Base-by-base conservation (phyloP, 345 rosid genomes). In the Gossypium sturtianum region DNA sequence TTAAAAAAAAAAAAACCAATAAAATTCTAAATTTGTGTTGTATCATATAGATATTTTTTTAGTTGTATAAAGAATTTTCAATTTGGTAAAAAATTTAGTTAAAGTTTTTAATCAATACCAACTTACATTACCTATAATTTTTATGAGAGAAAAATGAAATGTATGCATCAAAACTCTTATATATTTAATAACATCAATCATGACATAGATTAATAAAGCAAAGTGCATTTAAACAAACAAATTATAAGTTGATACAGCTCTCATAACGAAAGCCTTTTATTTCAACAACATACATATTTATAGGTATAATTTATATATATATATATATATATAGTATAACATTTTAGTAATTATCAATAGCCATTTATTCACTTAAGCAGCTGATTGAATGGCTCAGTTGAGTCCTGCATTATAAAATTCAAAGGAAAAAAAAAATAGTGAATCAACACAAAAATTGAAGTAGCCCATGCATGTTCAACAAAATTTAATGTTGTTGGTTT, bases 321-420 rank as follows among this genome's bases (percentile, higher is more conserved):
- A 25, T 25, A 25, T 27, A 27, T 27, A 27, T 27, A 27, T 27
- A n/a, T n/a, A n/a, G n/a, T 27, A 27, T 27, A 27, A 27, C 13
- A 27, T 68, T 23, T 49, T 25, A 19, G 8, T 17, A 27, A 4
- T 5, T 34, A 25, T 51, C 59, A 16, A 22, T 45, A 27, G 23
- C 47, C 60, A 51, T 17, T 68, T 27, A 2, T 51, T 69, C 19
- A 69, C 73, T 69, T 69, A 4, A 69, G 73, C 60, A 69, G 73
- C 73, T 69, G 73, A 1, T 69, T 47, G 60, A 69, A 69, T 27
- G 54, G 45, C 45, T 52, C 73, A 6, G 47, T 29, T 22, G 73
- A 17, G 25, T 69, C 73, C 73, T 69, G 45, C 15, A 69, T 34
- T 8, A 69, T 10, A 70, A 52, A 52, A 19, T 27, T 51, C 0